A percentile compares a stretch with the other conserved stretches of the same genome.
phyloP scores from a whole-genome alignment of 768 basidiomycete genomes.

The Macrolepiota albuminosa region DNA sequence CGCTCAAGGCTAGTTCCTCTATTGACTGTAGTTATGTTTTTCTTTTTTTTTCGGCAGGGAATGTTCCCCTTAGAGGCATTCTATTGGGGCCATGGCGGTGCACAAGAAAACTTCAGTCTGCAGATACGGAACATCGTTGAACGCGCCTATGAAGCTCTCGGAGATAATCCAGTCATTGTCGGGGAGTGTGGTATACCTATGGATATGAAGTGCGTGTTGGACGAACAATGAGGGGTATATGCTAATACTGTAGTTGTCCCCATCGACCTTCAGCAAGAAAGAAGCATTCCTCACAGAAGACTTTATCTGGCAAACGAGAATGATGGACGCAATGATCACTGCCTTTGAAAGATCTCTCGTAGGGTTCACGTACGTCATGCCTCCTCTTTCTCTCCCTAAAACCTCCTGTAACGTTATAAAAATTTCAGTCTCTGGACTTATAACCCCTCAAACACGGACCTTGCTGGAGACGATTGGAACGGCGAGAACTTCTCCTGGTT shows the following conservation, averaged over 20 bases:
- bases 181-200: slow-evolving; percentile 96
- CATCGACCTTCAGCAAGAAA: slow-evolving; percentile 41
- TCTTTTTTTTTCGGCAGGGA: slow-evolving; percentile 45
- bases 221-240: no score
- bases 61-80: slow-evolving; percentile 78
- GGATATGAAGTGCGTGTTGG: slow-evolving; percentile 87
- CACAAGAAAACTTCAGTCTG: slow-evolving; percentile 72
- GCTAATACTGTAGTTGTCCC: neutral
- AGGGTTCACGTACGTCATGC: slow-evolving; percentile 81
- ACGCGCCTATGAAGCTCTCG: slow-evolving; percentile 61
- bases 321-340: slow-evolving; percentile 93
- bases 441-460: slow-evolving; percentile 82
- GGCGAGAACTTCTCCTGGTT: slow-evolving; percentile 99
- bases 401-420: neutral
- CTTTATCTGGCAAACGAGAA: slow-evolving; percentile 78
- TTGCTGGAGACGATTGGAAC: slow-evolving; percentile 85
- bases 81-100: slow-evolving; percentile 85
- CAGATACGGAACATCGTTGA: slow-evolving; percentile 81
- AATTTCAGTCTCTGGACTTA: slow-evolving; percentile 83
- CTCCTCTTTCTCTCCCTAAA: neutral
- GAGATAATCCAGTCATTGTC: slow-evolving; percentile 79
- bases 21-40: neutral
- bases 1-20: slow-evolving; percentile 13
- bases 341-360: slow-evolving; percentile 73
- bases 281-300: slow-evolving; percentile 69